A percentile compares a stretch with the other conserved stretches of the same genome.
Conservation (phyloP, 2,329 filamentous ascomycete species). For the Bisporella sp. region DNA sequence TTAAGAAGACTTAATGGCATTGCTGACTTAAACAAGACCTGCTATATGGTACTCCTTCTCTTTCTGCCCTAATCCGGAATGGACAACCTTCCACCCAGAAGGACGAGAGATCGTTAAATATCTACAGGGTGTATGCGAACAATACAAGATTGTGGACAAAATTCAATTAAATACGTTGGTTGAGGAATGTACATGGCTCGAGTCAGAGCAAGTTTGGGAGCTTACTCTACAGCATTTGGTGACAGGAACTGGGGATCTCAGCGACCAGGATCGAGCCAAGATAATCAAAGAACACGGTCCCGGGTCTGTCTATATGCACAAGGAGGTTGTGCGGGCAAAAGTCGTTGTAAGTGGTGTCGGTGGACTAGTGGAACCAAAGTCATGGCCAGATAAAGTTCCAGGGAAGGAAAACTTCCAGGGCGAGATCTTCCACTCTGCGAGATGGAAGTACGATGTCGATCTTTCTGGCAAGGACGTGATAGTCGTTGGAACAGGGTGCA, state of each 20-base stretch:
- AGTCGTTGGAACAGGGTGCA: conserved; percentile 51
- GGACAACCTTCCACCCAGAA: conserved; percentile 49
- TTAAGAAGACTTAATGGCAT: too few species aligned
- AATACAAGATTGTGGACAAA: conserved; percentile 48
- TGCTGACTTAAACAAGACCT: conserved; percentile 33
- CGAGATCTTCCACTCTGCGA: conserved; percentile 48
- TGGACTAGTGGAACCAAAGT: conserved; percentile 46
- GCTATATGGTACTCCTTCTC: conserved; percentile 52
- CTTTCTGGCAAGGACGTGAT: conserved; percentile 48
- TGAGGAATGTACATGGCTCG: conserved; percentile 42
- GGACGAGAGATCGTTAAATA: conserved; percentile 54
- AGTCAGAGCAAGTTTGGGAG: conserved; percentile 47
- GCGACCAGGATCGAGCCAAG: conserved; percentile 36
- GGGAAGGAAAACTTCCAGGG: conserved; percentile 48
- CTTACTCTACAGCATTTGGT: conserved; percentile 42
- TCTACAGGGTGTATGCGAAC: conserved; percentile 43
- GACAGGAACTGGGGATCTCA: conserved; percentile 46
- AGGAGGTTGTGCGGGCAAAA: conserved; percentile 45
- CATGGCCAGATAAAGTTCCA: conserved; percentile 41
- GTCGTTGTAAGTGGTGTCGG: conserved; percentile 49
- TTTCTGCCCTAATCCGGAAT: conserved; percentile 52
- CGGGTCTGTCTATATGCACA: conserved; percentile 39
- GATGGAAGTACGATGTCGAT: conserved; percentile 47
- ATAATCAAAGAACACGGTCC: conserved; percentile 36
- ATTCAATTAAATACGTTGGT: conserved; percentile 52